phyloP scores from a whole-genome alignment of 2,329 filamentous ascomycete genomes.

The Helotiales sp. region DNA sequence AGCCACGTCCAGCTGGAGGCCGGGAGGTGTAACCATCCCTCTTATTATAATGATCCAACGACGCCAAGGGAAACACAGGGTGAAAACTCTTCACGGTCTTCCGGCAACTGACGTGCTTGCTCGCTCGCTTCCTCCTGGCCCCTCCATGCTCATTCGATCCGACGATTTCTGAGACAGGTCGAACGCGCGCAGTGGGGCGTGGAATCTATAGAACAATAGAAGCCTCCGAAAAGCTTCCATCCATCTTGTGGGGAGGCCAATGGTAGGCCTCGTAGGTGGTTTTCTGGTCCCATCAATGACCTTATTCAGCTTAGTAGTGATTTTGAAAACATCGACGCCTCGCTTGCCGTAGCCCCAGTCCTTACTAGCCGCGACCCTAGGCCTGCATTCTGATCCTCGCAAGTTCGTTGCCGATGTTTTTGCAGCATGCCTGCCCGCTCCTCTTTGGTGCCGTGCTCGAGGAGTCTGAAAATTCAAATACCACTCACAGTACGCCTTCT shows the following conservation, averaged over 20 bases:
- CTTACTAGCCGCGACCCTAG: neutral
- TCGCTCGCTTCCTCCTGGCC: neutral
- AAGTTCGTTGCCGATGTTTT: neutral
- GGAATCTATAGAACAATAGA: constrained; percentile 25
- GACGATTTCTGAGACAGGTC: neutral
- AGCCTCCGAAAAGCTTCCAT: constrained; percentile 9
- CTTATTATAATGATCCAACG: neutral
- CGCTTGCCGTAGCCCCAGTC: neutral
- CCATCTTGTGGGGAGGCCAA: constrained; percentile 25
- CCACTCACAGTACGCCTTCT: constrained; percentile 21
- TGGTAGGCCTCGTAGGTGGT: neutral
- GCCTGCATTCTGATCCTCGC: too few relatives aligned
- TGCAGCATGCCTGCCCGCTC: neutral
- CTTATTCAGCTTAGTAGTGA: constrained; percentile 18
- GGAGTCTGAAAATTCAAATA: constrained; percentile 31
- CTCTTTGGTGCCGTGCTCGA: constrained; percentile 10
- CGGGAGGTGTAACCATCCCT: constrained; percentile 11
- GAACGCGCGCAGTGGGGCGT: constrained; percentile 9
- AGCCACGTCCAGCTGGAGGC: too few relatives aligned
- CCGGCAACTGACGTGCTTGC: too few relatives aligned
- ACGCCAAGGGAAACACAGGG: neutral
- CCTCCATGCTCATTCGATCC: neutral
- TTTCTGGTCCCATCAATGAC: constrained; percentile 19
- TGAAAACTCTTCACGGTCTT: constrained; percentile 27
- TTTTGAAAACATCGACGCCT: constrained; percentile 1